phyloP scores from a whole-genome alignment of 371 early-diverging fungal genomes.

The Apophysomyces elegans region DNA sequence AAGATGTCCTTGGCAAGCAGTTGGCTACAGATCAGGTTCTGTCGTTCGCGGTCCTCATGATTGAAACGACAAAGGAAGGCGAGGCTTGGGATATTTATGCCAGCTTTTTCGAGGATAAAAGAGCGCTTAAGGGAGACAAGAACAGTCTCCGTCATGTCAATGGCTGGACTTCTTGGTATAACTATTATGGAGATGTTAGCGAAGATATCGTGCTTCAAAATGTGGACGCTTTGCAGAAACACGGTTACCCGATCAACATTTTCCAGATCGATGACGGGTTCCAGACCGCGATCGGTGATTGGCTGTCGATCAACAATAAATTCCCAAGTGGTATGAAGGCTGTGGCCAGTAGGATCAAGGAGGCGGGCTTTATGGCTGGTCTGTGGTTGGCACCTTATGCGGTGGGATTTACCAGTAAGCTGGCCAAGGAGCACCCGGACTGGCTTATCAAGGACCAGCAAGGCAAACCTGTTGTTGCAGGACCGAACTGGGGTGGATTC shows the following conservation, averaged over 20 bases:
- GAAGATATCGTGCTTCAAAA: conserved; percentile 54
- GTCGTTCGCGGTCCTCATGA: conserved; percentile 34
- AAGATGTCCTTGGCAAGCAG: conserved; percentile 48
- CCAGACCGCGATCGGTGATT: conserved; percentile 63
- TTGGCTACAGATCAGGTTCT: conserved; percentile 27
- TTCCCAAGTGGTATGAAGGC: conserved; percentile 58
- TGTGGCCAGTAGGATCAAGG: conserved; percentile 42
- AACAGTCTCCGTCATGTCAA: conserved; percentile 40
- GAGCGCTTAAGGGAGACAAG: conserved; percentile 33
- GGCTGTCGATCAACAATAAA: conserved; percentile 55
- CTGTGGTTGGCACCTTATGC: conserved; percentile 68
- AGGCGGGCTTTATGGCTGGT: conserved; percentile 54
- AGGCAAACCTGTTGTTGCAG: conserved; percentile 39
- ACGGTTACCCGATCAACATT: conserved; percentile 57
- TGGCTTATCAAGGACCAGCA: conserved; percentile 53
- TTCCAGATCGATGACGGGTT: conserved; percentile 70
- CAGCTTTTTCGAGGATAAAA: conserved; percentile 38
- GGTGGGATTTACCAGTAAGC: conserved; percentile 47
- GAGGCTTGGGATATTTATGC: conserved; percentile 55
- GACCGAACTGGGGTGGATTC: conserved; percentile 58
- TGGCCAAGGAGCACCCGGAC: conserved; percentile 58
- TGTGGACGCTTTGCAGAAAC: conserved; percentile 38
- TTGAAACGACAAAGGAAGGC: conserved; percentile 38
- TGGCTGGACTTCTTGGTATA: conserved; percentile 69
- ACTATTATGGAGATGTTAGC: conserved; percentile 61